Percentiles rank a stretch among this genome's conserved stretches.
Evolutionary conservation across 768 basidiomycete species (phyloP).

Genomic region (Lanmaoa rubissima): DNA sequence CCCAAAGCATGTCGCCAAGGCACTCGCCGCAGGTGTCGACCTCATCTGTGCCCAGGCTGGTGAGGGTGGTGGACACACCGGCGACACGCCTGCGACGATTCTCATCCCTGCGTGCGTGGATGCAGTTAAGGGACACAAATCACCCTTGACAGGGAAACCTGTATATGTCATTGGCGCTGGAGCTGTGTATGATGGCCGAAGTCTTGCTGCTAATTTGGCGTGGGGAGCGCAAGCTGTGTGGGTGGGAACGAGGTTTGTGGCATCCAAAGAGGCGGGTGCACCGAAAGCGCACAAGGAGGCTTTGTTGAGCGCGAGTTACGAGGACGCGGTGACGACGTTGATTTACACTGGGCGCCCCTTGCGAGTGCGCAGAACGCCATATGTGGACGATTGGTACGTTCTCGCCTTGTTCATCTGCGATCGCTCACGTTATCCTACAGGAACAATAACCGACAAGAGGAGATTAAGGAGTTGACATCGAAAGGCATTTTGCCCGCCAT

Average conservation of each 20-base stretch:
- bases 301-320: slow-evolving; percentile 65
- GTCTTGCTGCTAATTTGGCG: slow-evolving; percentile 81
- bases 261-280: slow-evolving; percentile 74
- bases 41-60: slow-evolving; percentile 94
- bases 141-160: slow-evolving; percentile 78
- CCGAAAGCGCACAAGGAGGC: slow-evolving; percentile 84
- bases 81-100: slow-evolving; percentile 77
- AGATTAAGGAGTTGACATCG: slow-evolving; percentile 80
- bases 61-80: slow-evolving; percentile 89
- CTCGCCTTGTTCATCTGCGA: background rate
- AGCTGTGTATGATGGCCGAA: slow-evolving; percentile 86
- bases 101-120: slow-evolving; percentile 92
- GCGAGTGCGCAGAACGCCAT: slow-evolving; percentile 80
- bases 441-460: slow-evolving; percentile 73
- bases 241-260: slow-evolving; percentile 89
- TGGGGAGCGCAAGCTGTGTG: slow-evolving; percentile 91
- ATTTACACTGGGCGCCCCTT: slow-evolving; percentile 91
- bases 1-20: slow-evolving; percentile 83
- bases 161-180: slow-evolving; percentile 91
- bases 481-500: slow-evolving; percentile 80
- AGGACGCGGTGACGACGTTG: slow-evolving; percentile 79
- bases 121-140: slow-evolving; percentile 69
- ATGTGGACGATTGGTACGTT: slow-evolving; percentile 77
- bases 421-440: slow-evolving; percentile 33
- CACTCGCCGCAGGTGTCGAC: slow-evolving; percentile 82